Evolutionary conservation across 2,329 filamentous ascomycete species (phyloP), one percentile per base, ranked within the genome.

Genomic region (Sarocladiaceae sp.): DNA sequence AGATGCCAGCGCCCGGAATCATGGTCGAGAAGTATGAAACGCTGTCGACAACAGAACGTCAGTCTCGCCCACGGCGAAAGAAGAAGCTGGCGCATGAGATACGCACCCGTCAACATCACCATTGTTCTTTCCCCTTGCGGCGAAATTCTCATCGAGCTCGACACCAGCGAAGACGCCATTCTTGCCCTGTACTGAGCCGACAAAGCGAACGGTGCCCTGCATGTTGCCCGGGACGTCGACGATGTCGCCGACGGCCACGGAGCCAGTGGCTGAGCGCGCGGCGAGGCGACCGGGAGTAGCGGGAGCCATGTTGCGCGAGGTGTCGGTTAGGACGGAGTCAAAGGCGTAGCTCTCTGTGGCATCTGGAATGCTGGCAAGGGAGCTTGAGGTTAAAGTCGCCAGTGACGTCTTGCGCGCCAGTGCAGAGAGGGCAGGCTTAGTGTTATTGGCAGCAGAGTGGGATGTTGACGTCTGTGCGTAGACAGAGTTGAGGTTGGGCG

Each of bases 201-300:
- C 72, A 60, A 95, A 98, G 60, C 86, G 91, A 53, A 97, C 83
- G 2, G 80, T 85, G 40, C 93, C 93, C 53, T 84, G 73, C 89
- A 98, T 95, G 61, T 84, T 88, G 33, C 93, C 93, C 2, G 91
- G 90, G 37, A 96, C 91, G 54, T 96, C 90, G 50, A 96, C 91
- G 26, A 73, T 63, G 60, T 96, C 91, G 52, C 91, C 91, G 32
- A 93, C 73, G 51, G 81, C 75, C 48, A 95, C 64, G 49, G 70
- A 59, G 43, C 75, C 73, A 49, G 67, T 65, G 52, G 59, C 69
- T 53, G 58, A 20, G 9, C 39, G 27, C 3, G 40, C 27, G 33
- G 19, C 32, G 16, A 45, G 66, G 64, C 74, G 68, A 45, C 68
- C 69, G 20, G 78, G 78, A 0, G 76, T 80, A 43, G 69, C 60